Evolutionary conservation across 2,329 filamentous ascomycete species (phyloP).

Genomic region (Fusarium fracticaudum): DNA sequence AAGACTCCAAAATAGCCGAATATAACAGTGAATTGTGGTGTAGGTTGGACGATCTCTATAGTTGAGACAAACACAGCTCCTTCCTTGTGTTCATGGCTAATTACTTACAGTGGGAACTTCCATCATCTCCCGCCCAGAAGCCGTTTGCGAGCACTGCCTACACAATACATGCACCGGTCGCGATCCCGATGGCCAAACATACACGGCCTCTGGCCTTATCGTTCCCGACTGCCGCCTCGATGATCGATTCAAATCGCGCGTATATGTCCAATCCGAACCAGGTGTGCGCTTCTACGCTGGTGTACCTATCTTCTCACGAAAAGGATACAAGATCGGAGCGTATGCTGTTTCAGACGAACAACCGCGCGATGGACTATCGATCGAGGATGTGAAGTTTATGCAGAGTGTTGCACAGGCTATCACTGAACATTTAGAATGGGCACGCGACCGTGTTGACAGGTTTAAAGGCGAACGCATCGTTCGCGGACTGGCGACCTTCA

Average conservation of each 20-base stretch:
- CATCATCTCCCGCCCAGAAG: constrained; percentile 45
- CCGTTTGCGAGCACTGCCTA: constrained; percentile 47
- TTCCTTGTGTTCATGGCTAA: not conserved
- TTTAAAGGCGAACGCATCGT: constrained; percentile 64
- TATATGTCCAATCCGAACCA: constrained; percentile 46
- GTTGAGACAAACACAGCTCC: not conserved
- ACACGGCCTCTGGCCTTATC: constrained; percentile 44
- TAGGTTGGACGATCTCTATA: constrained; percentile 29
- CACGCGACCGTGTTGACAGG: constrained; percentile 60
- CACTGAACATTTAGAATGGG: constrained; percentile 70
- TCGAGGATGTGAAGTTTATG: constrained; percentile 62
- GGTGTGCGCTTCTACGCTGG: constrained; percentile 52
- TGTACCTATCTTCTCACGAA: constrained; percentile 67
- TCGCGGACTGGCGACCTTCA: constrained; percentile 63
- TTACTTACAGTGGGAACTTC: constrained; percentile 36
- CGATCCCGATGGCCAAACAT: constrained; percentile 38
- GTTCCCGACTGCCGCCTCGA: constrained; percentile 46
- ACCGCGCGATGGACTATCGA: constrained; percentile 60
- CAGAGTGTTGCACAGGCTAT: constrained; percentile 65
- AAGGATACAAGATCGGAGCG: constrained; percentile 66
- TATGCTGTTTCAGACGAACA: constrained; percentile 68
- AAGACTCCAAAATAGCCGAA: not conserved
- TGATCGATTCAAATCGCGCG: constrained; percentile 45
- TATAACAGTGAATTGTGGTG: constrained; percentile 48
- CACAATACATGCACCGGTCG: constrained; percentile 38